These are phyloP conservation scores for Rubroshorea leprosula DNA, from an alignment of 345 rosid genomes.

Conservation along the genomic window DNA sequence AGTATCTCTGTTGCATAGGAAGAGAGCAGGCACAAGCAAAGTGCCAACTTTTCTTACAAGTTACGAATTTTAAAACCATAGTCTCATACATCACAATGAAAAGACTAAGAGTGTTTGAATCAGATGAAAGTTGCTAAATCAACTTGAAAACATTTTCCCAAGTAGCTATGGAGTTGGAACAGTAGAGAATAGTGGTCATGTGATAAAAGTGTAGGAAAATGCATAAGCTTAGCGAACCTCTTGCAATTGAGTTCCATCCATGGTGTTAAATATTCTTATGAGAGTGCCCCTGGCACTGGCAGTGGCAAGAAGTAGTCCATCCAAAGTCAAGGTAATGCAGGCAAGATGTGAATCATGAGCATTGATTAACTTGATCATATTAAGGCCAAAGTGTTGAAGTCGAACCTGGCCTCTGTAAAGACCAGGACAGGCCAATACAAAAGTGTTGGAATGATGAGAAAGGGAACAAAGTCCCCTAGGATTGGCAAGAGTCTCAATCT, in stretches of 20 bases:
- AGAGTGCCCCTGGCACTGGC: conserved; percentile 88
- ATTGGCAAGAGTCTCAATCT: conserved; percentile 74
- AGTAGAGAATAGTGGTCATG: no score
- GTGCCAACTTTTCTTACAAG: not conserved
- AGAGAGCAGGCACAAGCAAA: no score
- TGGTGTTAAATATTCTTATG: conserved; percentile 83
- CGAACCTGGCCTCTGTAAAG: conserved; percentile 77
- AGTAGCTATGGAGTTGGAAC: no score
- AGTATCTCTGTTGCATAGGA: conserved; percentile 5
- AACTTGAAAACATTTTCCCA: no score
- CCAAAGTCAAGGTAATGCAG: conserved; percentile 75
- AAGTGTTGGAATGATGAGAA: conserved; percentile 67
- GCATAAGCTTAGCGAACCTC: no score
- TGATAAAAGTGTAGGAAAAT: not conserved
- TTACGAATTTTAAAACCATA: not conserved
- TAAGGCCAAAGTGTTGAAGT: conserved; percentile 75
- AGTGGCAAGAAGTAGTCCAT: conserved; percentile 88
- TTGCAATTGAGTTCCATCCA: conserved; percentile 86
- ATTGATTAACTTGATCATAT: conserved; percentile 56
- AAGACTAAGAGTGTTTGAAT: no score
- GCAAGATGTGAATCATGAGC: conserved; percentile 83
- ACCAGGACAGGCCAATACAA: conserved; percentile 86
- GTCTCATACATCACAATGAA: not conserved
- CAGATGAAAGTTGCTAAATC: no score
- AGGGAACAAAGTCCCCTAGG: conserved; percentile 86